These are phyloP conservation scores for Ascochyta viciae-villosae DNA, from an alignment of 2,329 filamentous ascomycete species.

Conservation along the genomic window DNA sequence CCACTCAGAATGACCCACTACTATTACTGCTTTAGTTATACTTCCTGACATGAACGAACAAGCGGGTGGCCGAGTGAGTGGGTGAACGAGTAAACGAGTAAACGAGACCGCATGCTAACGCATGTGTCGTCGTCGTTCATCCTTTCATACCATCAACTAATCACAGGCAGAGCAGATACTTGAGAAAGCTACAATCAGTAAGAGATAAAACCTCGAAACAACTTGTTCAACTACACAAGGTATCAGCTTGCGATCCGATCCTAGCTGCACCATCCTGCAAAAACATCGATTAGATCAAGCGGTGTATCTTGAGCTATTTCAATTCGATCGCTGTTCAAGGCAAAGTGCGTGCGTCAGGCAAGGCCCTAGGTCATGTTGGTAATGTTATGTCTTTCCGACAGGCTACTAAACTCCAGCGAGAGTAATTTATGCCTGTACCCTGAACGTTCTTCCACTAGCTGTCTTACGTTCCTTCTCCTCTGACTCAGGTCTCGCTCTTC, in stretches of 20 bases:
- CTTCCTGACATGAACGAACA: background rate
- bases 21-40: no score
- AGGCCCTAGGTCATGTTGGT: background rate
- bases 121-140: background rate
- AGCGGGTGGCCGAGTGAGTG: background rate
- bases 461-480: constrained; percentile 99
- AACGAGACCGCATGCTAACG: background rate
- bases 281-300: background rate
- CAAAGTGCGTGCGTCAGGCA: no score
- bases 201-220: no score
- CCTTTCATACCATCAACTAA: background rate
- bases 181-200: no score
- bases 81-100: background rate
- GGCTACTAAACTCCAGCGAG: background rate
- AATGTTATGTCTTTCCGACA: constrained; percentile 1
- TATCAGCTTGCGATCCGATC: no score
- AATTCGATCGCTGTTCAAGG: background rate
- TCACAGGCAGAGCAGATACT: no score
- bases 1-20: no score
- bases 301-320: background rate
- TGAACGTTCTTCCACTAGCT: constrained; percentile 92
- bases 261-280: no score
- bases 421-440: constrained; percentile 58
- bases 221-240: no score
- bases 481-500: constrained; percentile 90